These are phyloP conservation scores for Annulohypoxylon maeteangense DNA, from an alignment of 495 filamentous ascomycete genomes.

Conservation along the genomic window DNA sequence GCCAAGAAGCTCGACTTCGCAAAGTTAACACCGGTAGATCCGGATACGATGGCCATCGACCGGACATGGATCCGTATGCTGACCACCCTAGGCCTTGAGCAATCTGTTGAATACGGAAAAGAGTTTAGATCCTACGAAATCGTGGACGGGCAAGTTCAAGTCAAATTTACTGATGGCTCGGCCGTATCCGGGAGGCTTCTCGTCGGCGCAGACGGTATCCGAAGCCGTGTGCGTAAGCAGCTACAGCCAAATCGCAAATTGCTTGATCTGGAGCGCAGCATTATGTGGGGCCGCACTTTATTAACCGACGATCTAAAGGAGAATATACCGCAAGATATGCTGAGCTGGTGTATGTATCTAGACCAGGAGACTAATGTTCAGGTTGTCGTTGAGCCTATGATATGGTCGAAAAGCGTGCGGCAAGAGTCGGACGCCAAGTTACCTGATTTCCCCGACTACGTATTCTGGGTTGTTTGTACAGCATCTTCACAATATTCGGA, in stretches of 20 bases:
- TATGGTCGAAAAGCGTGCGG: constrained; percentile 48
- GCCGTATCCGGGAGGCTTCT: constrained; percentile 51
- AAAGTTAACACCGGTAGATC: constrained; percentile 20
- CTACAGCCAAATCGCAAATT: constrained; percentile 53
- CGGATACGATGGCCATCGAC: constrained; percentile 29
- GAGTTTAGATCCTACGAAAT: constrained; percentile 50
- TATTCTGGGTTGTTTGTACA: constrained; percentile 38
- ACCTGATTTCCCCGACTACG: constrained; percentile 40
- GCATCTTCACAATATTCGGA: constrained; percentile 29
- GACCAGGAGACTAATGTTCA: constrained; percentile 48
- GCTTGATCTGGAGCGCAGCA: constrained; percentile 57
- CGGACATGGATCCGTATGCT: constrained; percentile 41
- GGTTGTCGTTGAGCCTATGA: constrained; percentile 49
- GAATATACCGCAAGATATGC: constrained; percentile 36
- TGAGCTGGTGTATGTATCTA: constrained; percentile 47
- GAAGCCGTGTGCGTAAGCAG: constrained; percentile 55
- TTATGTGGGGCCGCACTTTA: constrained; percentile 57
- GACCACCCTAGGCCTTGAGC: constrained; percentile 45
- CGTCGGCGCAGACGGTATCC: constrained; percentile 60
- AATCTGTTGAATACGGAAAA: constrained; percentile 57
- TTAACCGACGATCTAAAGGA: constrained; percentile 48
- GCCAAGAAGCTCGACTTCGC: constrained; percentile 32
- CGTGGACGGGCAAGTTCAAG: constrained; percentile 45
- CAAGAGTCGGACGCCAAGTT: constrained; percentile 42
- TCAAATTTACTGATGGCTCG: constrained; percentile 55